phyloP scores from a whole-genome alignment of 2,329 filamentous ascomycete species.

The Hirsutella thompsonii region DNA sequence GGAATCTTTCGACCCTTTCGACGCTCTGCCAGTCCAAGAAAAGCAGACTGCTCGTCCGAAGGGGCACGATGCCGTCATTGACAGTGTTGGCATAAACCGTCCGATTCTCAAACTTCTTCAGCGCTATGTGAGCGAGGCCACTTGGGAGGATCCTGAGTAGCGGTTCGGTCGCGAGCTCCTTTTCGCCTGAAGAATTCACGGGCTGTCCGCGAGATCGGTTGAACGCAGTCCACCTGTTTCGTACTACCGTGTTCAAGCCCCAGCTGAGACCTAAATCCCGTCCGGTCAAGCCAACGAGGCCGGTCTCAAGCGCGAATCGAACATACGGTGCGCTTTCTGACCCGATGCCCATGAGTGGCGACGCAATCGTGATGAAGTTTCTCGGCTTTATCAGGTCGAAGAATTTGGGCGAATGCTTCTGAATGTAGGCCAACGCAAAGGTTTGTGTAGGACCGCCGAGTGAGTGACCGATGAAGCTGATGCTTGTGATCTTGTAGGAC shows the following conservation, averaged over 20 bases:
- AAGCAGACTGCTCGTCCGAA: conserved; percentile 88
- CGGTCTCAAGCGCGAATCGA: conserved; percentile 92
- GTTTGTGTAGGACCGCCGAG: conserved; percentile 83
- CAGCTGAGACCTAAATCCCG: conserved; percentile 92
- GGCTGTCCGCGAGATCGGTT: conserved; percentile 60
- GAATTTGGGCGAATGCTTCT: conserved; percentile 87
- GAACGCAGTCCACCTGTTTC: conserved; percentile 78
- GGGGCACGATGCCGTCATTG: conserved; percentile 90
- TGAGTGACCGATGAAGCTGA: conserved; percentile 89
- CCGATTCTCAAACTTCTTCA: conserved; percentile 82
- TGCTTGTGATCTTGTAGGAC: conserved; percentile 78
- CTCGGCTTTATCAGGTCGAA: conserved; percentile 76
- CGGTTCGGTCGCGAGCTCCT: conserved; percentile 52
- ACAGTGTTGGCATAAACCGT: conserved; percentile 96
- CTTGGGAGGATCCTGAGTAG: conserved; percentile 80
- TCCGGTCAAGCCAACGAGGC: conserved; percentile 83
- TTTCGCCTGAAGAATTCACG: conserved; percentile 8
- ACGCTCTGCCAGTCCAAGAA: conserved; percentile 96
- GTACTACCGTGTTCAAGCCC: conserved; percentile 74
- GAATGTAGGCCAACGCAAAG: conserved; percentile 84
- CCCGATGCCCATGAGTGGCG: conserved; percentile 80
- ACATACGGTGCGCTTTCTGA: conserved; percentile 97
- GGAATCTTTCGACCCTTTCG: conserved; percentile 84
- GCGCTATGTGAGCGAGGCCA: conserved; percentile 75
- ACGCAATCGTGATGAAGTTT: conserved; percentile 81